Evolutionary conservation across 768 basidiomycete genomes (phyloP).

Genomic region (Mrakia blollopis): DNA sequence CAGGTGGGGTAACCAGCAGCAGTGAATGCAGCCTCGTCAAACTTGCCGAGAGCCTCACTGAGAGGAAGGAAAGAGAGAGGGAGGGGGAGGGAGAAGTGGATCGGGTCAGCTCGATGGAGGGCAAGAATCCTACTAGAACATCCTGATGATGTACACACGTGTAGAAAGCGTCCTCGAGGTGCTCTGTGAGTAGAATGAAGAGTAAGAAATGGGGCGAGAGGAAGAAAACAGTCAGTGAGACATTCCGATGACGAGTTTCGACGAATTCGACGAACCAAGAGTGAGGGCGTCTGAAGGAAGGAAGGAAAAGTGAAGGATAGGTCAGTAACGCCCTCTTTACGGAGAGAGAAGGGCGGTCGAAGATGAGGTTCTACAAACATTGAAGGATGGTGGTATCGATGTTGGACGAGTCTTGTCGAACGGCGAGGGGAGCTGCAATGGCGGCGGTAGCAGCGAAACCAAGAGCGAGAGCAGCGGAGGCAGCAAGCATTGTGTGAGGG

Average conservation of each 20-base stretch:
- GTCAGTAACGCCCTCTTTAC: no score
- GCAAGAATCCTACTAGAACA: background rate
- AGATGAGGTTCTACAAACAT: background rate
- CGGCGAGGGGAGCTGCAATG: background rate
- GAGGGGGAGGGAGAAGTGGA: background rate
- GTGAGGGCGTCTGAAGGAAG: conserved; percentile 13
- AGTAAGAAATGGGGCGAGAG: no score
- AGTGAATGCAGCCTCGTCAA: conserved; percentile 51
- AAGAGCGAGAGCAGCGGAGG: background rate
- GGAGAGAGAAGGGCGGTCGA: no score
- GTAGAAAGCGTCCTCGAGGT: conserved; percentile 17
- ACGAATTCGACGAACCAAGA: background rate
- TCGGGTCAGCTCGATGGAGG: no score
- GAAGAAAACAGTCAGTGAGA: background rate
- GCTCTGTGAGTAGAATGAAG: background rate
- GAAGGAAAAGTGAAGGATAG: background rate
- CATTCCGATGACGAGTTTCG: background rate
- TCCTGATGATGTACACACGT: background rate
- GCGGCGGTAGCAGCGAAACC: conserved; percentile 4
- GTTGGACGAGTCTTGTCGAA: background rate
- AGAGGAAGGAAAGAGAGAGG: background rate
- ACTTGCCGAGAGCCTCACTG: conserved; percentile 48
- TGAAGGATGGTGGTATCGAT: conserved; percentile 18
- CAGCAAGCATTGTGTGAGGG: background rate
- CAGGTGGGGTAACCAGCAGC: conserved; percentile 48